Conservation (phyloP, 805 yeast genomes). For the Soucietia sequanensis region DNA sequence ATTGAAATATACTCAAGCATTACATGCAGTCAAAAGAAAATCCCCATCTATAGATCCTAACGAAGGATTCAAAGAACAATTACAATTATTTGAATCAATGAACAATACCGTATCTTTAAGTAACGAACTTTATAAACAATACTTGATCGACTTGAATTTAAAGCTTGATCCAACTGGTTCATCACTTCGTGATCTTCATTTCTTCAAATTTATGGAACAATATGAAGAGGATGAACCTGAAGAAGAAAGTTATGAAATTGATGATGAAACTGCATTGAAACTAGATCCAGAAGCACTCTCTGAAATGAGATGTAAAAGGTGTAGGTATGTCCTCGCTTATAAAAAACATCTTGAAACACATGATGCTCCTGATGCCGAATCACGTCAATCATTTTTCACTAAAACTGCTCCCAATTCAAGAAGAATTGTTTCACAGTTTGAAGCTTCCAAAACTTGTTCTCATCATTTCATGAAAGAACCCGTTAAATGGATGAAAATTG, state of each 20-base stretch:
- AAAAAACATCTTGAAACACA: slow-evolving; percentile 64
- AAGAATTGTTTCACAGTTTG: slow-evolving; percentile 56
- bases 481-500: slow-evolving; percentile 85
- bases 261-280: slow-evolving; percentile 4
- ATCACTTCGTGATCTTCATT: slow-evolving; percentile 22
- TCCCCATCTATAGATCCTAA: slow-evolving; percentile 67
- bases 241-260: neutral
- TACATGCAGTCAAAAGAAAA: slow-evolving; percentile 72
- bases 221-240: slow-evolving; percentile 19
- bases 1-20: slow-evolving; percentile 57
- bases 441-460: slow-evolving; percentile 65
- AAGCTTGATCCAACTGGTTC: slow-evolving; percentile 43
- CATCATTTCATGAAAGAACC: slow-evolving; percentile 84
- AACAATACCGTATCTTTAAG: slow-evolving; percentile 22
- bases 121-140: slow-evolving; percentile 24
- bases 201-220: slow-evolving; percentile 8
- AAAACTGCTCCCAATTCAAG: slow-evolving; percentile 62
- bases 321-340: slow-evolving; percentile 69
- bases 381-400: slow-evolving; percentile 64
- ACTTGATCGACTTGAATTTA: slow-evolving; percentile 21
- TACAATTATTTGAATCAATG: slow-evolving; percentile 54
- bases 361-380: slow-evolving; percentile 60
- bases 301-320: slow-evolving; percentile 73
- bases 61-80: slow-evolving; percentile 69
- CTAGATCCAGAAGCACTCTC: slow-evolving; percentile 10